Evolutionary conservation across 768 basidiomycete species (phyloP), one percentile per base, ranked within the genome.

Genomic region (Lactifluus pinguis): DNA sequence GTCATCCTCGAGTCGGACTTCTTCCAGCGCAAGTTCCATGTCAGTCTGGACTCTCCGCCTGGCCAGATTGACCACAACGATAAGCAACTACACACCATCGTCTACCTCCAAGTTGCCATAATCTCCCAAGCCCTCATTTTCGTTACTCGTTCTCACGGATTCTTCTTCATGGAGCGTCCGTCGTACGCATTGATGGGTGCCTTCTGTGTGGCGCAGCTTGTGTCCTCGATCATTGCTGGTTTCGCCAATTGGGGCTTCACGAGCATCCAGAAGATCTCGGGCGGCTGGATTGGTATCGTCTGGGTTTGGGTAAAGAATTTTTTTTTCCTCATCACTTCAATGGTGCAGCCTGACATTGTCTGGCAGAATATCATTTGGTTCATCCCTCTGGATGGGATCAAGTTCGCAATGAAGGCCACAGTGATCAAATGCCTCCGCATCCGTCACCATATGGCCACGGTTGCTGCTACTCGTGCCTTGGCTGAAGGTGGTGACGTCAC

Each of bases 41-140:
- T 94, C 53, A 68, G 72, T 0, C 80, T 89, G 68, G 68, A 60
- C 50, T 67, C 69, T 3, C 59, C 63, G 11, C 62, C 66, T n/a
- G 59, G 21, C 2, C 49, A 62, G 11, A 64, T 79, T 52, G 56
- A 73, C 38, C 75, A 78, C 66, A 89, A 89, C 72, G 87, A 92
- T 72, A 74, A 72, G n/a, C 78, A 85, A 67, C 77, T 94, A 6
- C 92, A 95, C 79, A 89, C 87, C 77, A 82, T 97, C 68, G 80
- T 94, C 71, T 95, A 97, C 80, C 83, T 95, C 67, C 92, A 95
- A 77, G 95, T 98, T 61, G 95, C 95, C 63, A 95, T 98, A 75
- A 98, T 98, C 77, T 98, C 95, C 49, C 95, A 98, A 74, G 95
- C 95, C 2, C 80, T 98, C 65, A 97, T 95, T 77, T 95, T 95